Conservation (phyloP, 768 basidiomycete genomes). For the Mycena crocata region DNA sequence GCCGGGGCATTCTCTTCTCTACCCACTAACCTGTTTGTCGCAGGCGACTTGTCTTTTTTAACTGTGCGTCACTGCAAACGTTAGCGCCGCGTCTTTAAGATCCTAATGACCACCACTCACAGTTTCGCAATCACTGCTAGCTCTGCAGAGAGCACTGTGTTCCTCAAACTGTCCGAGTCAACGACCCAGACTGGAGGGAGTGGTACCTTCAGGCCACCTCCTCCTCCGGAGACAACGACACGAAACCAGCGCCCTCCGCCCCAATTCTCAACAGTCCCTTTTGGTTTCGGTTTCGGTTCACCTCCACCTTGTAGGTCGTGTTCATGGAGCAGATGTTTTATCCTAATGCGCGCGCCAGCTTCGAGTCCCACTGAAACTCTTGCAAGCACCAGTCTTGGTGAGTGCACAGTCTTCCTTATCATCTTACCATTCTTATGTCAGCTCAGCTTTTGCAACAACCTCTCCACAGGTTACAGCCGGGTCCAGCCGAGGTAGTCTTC, state of each 20-base stretch:
- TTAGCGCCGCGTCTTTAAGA: background rate
- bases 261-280: background rate
- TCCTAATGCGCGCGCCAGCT: background rate
- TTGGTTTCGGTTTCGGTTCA: background rate
- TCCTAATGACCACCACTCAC: background rate
- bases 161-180: slow-evolving; percentile 16
- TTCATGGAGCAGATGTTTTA: background rate
- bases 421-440: background rate
- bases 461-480: background rate
- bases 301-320: background rate
- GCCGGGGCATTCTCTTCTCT: background rate
- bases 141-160: slow-evolving; percentile 24
- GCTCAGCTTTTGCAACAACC: slow-evolving; percentile 1
- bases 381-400: slow-evolving; percentile 1
- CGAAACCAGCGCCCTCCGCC: background rate
- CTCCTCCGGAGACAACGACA: background rate
- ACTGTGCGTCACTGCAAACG: background rate
- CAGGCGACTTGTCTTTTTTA: slow-evolving; percentile 22
- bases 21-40: slow-evolving; percentile 16
- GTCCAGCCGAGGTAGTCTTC: background rate
- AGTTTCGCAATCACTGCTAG: slow-evolving; percentile 6
- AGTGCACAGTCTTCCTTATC: background rate
- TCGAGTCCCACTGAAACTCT: background rate
- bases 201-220: background rate
- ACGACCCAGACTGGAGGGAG: background rate